A percentile compares a stretch with the other conserved stretches of the same genome.
phyloP scores from a whole-genome alignment of 345 rosid genomes.

The Syzygium oleosum region DNA sequence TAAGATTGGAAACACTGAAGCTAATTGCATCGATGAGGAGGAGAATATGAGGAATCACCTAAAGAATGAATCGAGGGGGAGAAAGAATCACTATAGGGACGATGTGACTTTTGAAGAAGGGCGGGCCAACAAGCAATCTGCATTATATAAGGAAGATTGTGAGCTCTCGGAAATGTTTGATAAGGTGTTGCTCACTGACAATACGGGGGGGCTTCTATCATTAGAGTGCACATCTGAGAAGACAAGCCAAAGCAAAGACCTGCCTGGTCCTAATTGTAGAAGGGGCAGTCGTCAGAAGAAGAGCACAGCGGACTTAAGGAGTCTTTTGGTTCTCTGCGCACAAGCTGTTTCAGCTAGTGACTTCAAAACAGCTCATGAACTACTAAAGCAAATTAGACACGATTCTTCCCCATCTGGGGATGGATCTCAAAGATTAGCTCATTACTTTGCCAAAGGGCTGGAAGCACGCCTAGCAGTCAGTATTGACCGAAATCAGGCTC shows the following conservation, averaged over 20 bases:
- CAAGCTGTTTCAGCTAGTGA: constrained; percentile 64
- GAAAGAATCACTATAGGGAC: constrained; percentile 46
- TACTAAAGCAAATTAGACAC: constrained; percentile 69
- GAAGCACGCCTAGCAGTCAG: constrained; percentile 60
- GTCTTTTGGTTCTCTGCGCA: constrained; percentile 61
- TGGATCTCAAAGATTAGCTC: constrained; percentile 72
- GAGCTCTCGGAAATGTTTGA: constrained; percentile 63
- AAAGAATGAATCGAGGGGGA: constrained; percentile 25
- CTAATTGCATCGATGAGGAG: constrained; percentile 12
- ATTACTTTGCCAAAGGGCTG: constrained; percentile 75
- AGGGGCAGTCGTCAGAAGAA: constrained; percentile 7
- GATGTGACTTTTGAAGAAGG: constrained; percentile 34
- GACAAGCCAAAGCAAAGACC: constrained; percentile 3
- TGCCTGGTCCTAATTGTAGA: constrained; percentile 7
- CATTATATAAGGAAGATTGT: constrained; percentile 24
- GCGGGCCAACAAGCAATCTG: constrained; percentile 51
- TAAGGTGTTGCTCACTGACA: constrained; percentile 22
- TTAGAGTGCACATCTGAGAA: neutral
- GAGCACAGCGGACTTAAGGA: constrained; percentile 56
- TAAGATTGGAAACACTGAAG: constrained; percentile 1
- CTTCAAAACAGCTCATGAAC: constrained; percentile 52
- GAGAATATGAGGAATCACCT: constrained; percentile 4
- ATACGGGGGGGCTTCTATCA: neutral
- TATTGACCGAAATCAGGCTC: constrained; percentile 23
- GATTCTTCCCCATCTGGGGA: constrained; percentile 62